Evolutionary conservation across 2,329 filamentous ascomycete genomes (phyloP), one percentile per base, ranked within the genome.

Genomic region (Colletotrichum noveboracense): DNA sequence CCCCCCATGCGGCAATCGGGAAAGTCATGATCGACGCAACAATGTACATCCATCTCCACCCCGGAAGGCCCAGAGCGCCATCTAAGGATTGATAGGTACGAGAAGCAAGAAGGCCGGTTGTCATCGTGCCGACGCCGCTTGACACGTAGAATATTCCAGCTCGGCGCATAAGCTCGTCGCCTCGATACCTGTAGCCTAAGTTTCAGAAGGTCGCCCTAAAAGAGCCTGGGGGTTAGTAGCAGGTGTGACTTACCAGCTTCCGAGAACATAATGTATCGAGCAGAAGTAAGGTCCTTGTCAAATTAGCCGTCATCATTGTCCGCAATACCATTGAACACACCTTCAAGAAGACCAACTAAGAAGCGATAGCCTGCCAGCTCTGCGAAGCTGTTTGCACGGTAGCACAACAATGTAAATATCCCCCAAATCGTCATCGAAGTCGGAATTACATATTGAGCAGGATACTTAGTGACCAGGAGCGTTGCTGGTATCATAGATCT

Each of bases 21-120:
- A 70, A 70, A 21, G 68, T 70, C 30, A 70, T 24, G 13, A 28
- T 18, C 6, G 68, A 61, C 9, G 56, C 68, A 12, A 70, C 26
- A 24, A 70, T 43, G 58, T 70, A 70, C 68, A 65, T 64, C 68
- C 68, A 70, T 16, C 68, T 34, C 68, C 68, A 70, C 3, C 68
- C 68, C 28, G 55, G 26, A 32, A 64, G 56, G 7, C 58, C 68
- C 21, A 70, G 12, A 32, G 55, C 21, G 14, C 58, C 68, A 34
- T 70, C 58, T 6, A 70, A 10, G 12, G 52, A 56, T 10, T 56
- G 21, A 26, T 56, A 56, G 12, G 26, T 1, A 5, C 52, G 52
- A 9, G 52, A 24, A 26, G 52, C 21, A 9, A 56, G 52, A 8
- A 56, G 52, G 14, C 21, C 52, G 52, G 52, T 56, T 26, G 52